A percentile compares a stretch with the other conserved stretches of the same genome.
Evolutionary conservation across 2,329 filamentous ascomycete species (phyloP).

Genomic region (Claviceps africana): DNA sequence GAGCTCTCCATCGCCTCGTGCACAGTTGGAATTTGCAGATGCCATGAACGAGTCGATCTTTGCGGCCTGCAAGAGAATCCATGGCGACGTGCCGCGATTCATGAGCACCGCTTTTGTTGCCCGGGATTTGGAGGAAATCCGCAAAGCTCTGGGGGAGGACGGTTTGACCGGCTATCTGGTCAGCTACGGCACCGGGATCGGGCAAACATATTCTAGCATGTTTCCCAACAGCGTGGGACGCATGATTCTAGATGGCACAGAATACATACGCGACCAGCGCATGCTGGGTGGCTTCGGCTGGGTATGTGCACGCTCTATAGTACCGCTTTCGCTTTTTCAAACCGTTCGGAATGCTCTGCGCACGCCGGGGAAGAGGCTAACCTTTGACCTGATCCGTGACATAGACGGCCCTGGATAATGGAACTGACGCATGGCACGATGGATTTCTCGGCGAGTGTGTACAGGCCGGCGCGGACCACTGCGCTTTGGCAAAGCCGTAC

Average conservation of each 20-base stretch:
- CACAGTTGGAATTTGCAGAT: constrained; percentile 29
- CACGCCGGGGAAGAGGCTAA: neutral
- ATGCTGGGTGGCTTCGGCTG: constrained; percentile 31
- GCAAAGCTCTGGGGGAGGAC: constrained; percentile 29
- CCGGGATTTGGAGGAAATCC: constrained; percentile 34
- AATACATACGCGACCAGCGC: constrained; percentile 32
- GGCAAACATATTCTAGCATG: constrained; percentile 36
- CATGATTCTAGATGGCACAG: constrained; percentile 34
- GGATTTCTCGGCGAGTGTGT: constrained; percentile 37
- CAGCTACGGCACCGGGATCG: constrained; percentile 38
- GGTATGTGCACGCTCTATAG: neutral
- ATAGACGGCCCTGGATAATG: constrained; percentile 31
- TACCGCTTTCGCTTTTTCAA: neutral
- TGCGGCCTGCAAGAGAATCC: constrained; percentile 26
- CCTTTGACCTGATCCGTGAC: neutral
- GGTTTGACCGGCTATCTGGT: constrained; percentile 35
- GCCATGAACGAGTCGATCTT: constrained; percentile 32
- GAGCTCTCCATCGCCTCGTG: constrained; percentile 18
- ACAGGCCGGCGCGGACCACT: constrained; percentile 30
- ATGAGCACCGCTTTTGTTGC: constrained; percentile 32
- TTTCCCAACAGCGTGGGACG: constrained; percentile 34
- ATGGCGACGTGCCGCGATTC: constrained; percentile 33
- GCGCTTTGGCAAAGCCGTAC: constrained; percentile 26
- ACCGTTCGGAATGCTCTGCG: neutral
- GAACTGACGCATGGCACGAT: constrained; percentile 33